Base-by-base conservation (phyloP, 2,329 filamentous ascomycete species). In the Fusarium illudens region DNA sequence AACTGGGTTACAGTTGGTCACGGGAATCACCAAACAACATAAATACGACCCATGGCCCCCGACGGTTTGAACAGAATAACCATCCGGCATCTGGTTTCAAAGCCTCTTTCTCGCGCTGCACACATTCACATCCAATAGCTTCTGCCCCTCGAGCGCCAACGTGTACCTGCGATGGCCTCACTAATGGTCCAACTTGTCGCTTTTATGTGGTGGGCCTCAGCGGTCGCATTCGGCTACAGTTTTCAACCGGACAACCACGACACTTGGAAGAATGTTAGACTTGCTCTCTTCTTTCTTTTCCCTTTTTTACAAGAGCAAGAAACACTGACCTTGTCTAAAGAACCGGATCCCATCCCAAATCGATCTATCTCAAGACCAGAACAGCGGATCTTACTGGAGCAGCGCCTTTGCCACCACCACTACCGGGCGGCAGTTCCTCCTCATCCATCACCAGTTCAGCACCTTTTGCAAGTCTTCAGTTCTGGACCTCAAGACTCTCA, bases 351-450 rank as follows among this genome's bases (percentile, higher is more conserved):
- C 42, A 3, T 58, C 55, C 10, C 44, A 37, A 0, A 50, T 58
- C 17, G 25, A 58, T 17, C 33, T 58, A 2, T 51, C 55, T 11
- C 12, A 58, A 6, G 55, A 58, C 17, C 55, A 58, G 49, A 33
- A 58, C 25, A 49, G 44, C 13, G 55, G 55, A 7, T 58, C 55
- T 3, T 58, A 58, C 55, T 58, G 33, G 25, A 58, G 25, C 27
- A 58, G 33, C 19, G 55, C 55, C 10, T 51, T 58, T 13, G 44
- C 29, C 27, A 58, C 55, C 3, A 25, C 55, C 10, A 50, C 44
- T 13, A 58, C 44, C 5, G 55, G 55, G 32, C 25, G 50, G 55
- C 55, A 58, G 55, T 58, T 50, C 19, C 55, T 58, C 12, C 2
- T 51, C n/a, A n/a, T 58, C 11, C 55, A 58, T 34, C 44, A 58